Evolutionary conservation across 2,329 filamentous ascomycete species (phyloP), one percentile per base, ranked within the genome.

Genomic region (Onygena corvina): DNA sequence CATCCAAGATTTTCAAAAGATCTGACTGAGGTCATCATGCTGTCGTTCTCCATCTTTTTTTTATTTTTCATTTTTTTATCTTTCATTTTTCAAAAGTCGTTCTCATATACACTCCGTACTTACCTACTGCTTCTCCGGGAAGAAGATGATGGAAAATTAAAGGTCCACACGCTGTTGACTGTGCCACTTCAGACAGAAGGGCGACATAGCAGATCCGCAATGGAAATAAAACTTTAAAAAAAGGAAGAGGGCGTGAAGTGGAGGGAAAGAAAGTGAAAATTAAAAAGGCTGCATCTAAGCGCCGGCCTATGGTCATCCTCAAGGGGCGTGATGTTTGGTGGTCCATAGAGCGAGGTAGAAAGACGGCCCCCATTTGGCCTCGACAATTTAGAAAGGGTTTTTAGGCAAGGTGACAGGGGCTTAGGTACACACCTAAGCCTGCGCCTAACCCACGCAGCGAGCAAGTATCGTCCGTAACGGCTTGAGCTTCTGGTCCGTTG

Each of bases 241-340:
- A 31, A 20, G 12, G 9, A 12, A 31, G 42, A 18, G 42, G 20
- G 30, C 12, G 20, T 40, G 16, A 40, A 40, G 21, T 40, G 29
- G 29, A 29, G 20, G 12, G n/a, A 30, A 46, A 31, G n/a, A 8
- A 21, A 46, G 18, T 46, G 29, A 46, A 46, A 46, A 46, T 46
- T 46, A 46, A 46, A 46, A 46, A 30, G 42, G 23, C 42, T 46
- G 42, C 42, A 46, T 46, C 25, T 46, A 46, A 46, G 42, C 42
- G 42, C 42, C 42, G 42, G 29, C 42, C 23, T 46, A 30, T 46
- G 42, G 42, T 14, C 12, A 31, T 31, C 36, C 20, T 40, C 36
- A 40, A 46, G 25, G 42, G 40, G 29, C 23, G 16, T 11, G 42
- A 25, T 20, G 20, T n/a, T n/a, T n/a, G n/a, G n/a, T 31, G n/a